Base-by-base conservation (phyloP, 2,329 filamentous ascomycete species). In the Fusarium brevicatenulatum region DNA sequence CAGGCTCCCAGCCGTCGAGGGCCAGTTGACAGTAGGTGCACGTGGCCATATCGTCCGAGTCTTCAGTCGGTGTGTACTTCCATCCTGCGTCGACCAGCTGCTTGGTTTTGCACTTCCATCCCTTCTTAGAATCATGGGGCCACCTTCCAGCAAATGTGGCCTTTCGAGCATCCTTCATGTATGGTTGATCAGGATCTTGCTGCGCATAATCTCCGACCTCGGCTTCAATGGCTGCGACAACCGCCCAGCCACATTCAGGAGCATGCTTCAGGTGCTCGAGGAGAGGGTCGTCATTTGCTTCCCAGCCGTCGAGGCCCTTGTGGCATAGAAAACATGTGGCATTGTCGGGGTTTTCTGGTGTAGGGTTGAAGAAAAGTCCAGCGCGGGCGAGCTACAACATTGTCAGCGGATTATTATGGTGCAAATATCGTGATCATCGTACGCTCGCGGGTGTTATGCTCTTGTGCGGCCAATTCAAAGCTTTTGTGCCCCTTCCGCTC, bases 21-120 rank as follows among this genome's bases (percentile, higher is more conserved):
- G 92, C 94, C 21, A 98, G 84, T 64, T 93, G 90, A 84, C 96
- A 99, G 83, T 98, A 98, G 34, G 93, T 88, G 80, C 96, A 99
- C 16, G 93, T 96, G 15, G 94, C 93, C 84, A 95, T 93, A 81
- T 99, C 96, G 73, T 96, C 92, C 18, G 91, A 94, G 47, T 95
- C 94, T 47, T 89, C 84, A 10, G 90, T 93, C 0, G 96, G 95
- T 30, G 95, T 97, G 82, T 95, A 98, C 79, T 93, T 95, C 95
- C 95, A 99, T 16, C 96, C 96, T 34, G 94, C 93, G 73, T 95
- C 93, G 39, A 94, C 94, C 85, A 98, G 91, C 91, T 97, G 95
- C 75, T 96, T 93, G 0, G 90, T 91, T 81, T 96, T 97, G 84
- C 94, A 97, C 72, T 93, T 91, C 95, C 95, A 97, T 10, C 92